These are phyloP conservation scores for Cladosporium velox DNA, from an alignment of 2,329 filamentous ascomycete species.

Conservation along the genomic window DNA sequence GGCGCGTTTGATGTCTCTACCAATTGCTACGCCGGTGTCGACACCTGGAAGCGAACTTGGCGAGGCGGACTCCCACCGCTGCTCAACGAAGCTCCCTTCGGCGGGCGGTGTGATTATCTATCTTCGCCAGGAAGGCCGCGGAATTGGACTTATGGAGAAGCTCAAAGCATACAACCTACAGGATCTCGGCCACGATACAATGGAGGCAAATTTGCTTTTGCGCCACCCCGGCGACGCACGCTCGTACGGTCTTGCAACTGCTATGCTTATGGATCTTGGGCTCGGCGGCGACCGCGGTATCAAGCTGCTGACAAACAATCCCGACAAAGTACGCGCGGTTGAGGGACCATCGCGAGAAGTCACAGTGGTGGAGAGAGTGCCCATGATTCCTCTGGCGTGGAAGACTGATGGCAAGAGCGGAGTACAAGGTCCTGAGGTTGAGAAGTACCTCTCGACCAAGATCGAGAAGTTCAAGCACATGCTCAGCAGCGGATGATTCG, in stretches of 20 bases:
- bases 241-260: slow-evolving; percentile 94
- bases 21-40: slow-evolving; percentile 32
- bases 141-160: slow-evolving; percentile 92
- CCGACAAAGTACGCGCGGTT: slow-evolving; percentile 91
- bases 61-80: slow-evolving; percentile 20
- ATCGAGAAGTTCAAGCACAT: slow-evolving; percentile 58
- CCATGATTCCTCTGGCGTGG: slow-evolving; percentile 96
- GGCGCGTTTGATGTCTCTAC: slow-evolving; percentile 76
- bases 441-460: slow-evolving; percentile 93
- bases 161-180: slow-evolving; percentile 98
- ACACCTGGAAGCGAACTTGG: slow-evolving; percentile 31
- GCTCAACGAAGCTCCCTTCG: slow-evolving; percentile 39
- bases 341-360: slow-evolving; percentile 90
- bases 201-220: slow-evolving; percentile 89
- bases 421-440: slow-evolving; percentile 83
- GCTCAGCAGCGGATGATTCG: slow-evolving; percentile 35
- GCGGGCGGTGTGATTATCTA: slow-evolving; percentile 91
- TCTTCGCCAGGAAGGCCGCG: slow-evolving; percentile 90
- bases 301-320: slow-evolving; percentile 89
- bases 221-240: slow-evolving; percentile 92
- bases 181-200: slow-evolving; percentile 94
- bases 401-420: slow-evolving; percentile 74
- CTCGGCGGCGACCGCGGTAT: slow-evolving; percentile 69
- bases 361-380: slow-evolving; percentile 82
- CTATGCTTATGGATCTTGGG: slow-evolving; percentile 86